phyloP scores from a whole-genome alignment of 1,284 basidiomycete species.

The Blastosporella zonata region DNA sequence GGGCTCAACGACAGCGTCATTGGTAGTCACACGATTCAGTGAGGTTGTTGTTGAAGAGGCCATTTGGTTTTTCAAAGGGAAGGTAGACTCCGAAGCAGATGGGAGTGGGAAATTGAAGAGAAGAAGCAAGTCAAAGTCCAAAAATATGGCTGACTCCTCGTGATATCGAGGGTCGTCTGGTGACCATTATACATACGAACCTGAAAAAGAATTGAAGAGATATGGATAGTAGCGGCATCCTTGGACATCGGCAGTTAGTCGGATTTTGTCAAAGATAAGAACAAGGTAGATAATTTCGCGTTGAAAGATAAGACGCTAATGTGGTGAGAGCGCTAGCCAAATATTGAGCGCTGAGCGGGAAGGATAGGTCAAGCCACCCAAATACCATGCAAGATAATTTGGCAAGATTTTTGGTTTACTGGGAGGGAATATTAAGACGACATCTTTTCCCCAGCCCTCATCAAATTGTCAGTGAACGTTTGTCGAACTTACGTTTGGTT shows the following conservation, averaged over 20 bases:
- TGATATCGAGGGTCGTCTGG: neutral
- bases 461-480: too few species aligned
- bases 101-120: neutral
- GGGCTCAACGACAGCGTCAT: neutral
- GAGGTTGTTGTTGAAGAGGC: neutral
- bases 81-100: neutral
- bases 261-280: neutral
- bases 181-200: neutral
- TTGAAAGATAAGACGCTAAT: neutral
- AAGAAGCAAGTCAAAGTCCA: neutral
- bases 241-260: neutral
- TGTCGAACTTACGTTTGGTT: too few species aligned
- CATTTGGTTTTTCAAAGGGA: neutral
- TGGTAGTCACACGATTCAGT: neutral
- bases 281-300: neutral
- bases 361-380: neutral
- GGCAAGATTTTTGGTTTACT: too few species aligned
- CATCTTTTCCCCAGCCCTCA: neutral
- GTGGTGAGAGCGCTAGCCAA: neutral
- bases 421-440: neutral
- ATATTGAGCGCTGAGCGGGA: neutral
- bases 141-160: neutral
- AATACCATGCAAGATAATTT: too few species aligned
- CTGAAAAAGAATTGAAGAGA: neutral
- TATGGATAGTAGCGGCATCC: neutral